Conservation (phyloP, 2,329 filamentous ascomycete genomes). For the Epichloe uncinata region DNA sequence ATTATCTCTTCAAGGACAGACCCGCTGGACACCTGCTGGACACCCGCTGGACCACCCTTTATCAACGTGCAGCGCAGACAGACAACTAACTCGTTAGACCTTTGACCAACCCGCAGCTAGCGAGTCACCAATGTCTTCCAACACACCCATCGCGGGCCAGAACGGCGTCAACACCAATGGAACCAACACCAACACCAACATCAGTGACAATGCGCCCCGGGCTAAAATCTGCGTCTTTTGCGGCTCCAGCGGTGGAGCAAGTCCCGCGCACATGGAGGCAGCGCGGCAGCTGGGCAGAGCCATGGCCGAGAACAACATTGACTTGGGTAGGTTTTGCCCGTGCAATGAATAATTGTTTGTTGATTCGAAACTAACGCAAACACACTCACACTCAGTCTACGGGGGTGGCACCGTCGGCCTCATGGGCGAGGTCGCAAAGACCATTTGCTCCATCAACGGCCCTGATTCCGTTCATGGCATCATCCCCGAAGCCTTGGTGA, state of each 20-base stretch:
- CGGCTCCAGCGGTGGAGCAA: conserved; percentile 63
- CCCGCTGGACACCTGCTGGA: background rate
- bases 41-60: background rate
- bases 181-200: conserved; percentile 9
- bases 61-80: background rate
- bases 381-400: conserved; percentile 50
- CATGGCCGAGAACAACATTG: conserved; percentile 65
- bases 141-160: conserved; percentile 8
- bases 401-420: conserved; percentile 93
- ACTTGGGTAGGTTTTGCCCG: conserved; percentile 40
- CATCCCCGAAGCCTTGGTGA: conserved; percentile 75
- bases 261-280: conserved; percentile 61
- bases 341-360: background rate
- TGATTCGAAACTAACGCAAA: background rate
- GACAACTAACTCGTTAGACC: background rate
- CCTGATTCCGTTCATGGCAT: conserved; percentile 80
- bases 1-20: background rate
- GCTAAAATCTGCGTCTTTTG: conserved; percentile 90
- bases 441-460: conserved; percentile 70
- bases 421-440: conserved; percentile 88
- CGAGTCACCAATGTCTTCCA: conserved; percentile 6
- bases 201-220: conserved; percentile 14
- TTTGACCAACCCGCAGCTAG: background rate
- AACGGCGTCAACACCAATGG: conserved; percentile 14
- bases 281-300: conserved; percentile 60